A percentile compares a stretch with the other conserved stretches of the same genome.
phyloP scores from a whole-genome alignment of 2,329 filamentous ascomycete genomes.

The Hansfordia pulvinata region DNA sequence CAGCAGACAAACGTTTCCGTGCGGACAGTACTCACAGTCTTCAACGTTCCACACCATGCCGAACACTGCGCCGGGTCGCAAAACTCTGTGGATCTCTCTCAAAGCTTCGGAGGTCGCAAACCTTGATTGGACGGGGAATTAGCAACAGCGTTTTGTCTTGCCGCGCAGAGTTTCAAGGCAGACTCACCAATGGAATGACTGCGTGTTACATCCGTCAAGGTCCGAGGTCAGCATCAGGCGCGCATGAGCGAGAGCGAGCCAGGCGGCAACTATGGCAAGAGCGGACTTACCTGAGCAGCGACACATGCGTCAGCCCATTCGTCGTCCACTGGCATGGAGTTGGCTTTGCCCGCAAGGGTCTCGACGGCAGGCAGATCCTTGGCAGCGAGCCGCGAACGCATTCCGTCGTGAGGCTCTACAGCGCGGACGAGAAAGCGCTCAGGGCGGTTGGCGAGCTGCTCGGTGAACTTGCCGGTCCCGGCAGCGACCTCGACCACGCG shows the following conservation, averaged over 20 bases:
- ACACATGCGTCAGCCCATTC: slow-evolving; percentile 52
- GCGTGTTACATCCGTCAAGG: too few relatives aligned
- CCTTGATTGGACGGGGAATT: slow-evolving; percentile 28
- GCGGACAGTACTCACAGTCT: slow-evolving; percentile 42
- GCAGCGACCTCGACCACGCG: slow-evolving; percentile 51
- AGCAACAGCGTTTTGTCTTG: too few relatives aligned
- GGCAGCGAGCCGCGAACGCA: slow-evolving; percentile 44
- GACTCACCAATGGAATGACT: slow-evolving; percentile 37
- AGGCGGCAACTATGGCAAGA: too few relatives aligned
- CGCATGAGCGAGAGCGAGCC: slow-evolving; percentile 1
- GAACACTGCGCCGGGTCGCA: slow-evolving; percentile 45
- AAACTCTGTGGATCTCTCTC: slow-evolving; percentile 50
- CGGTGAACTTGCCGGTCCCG: slow-evolving; percentile 60
- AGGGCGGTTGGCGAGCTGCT: slow-evolving; percentile 39
- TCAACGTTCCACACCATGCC: slow-evolving; percentile 65
- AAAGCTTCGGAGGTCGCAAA: slow-evolving; percentile 52
- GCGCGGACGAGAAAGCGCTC: slow-evolving; percentile 49
- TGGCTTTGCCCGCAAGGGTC: slow-evolving; percentile 43
- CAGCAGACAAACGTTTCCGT: too few relatives aligned
- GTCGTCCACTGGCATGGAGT: slow-evolving; percentile 37
- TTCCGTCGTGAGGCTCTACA: slow-evolving; percentile 51
- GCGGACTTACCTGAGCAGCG: slow-evolving; percentile 53
- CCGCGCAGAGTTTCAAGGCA: too few relatives aligned
- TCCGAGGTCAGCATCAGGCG: too few relatives aligned
- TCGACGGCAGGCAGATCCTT: slow-evolving; percentile 44